These are phyloP conservation scores for Leishmania guyanensis DNA, from an alignment of 208 protist genomes.

Conservation along the genomic window DNA sequence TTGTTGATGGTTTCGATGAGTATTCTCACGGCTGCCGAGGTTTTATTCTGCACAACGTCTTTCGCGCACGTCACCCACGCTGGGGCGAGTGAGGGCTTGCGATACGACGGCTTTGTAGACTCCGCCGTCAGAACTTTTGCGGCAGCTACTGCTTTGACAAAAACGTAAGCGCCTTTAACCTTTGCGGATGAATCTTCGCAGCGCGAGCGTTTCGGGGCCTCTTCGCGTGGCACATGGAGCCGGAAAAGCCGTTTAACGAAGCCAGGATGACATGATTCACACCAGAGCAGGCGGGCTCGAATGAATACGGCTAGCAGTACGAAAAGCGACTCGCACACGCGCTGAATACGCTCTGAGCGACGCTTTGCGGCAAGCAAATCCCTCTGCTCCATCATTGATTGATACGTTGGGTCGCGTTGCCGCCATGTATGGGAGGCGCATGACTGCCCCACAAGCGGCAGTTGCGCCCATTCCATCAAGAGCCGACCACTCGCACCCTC, in stretches of 20 bases:
- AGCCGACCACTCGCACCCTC: background rate
- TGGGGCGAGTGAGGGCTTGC: slow-evolving; percentile 51
- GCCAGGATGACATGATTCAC: slow-evolving; percentile 55
- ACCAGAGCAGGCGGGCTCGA: slow-evolving; percentile 61
- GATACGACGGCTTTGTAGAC: slow-evolving; percentile 15
- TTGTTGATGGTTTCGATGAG: slow-evolving; percentile 44
- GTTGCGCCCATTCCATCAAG: slow-evolving; percentile 50
- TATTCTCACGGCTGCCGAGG: slow-evolving; percentile 43
- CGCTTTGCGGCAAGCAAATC: slow-evolving; percentile 75
- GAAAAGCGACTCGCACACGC: slow-evolving; percentile 46
- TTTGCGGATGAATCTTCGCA: background rate
- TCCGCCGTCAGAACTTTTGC: slow-evolving; percentile 25
- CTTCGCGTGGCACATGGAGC: slow-evolving; percentile 9
- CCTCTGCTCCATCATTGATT: slow-evolving; percentile 72
- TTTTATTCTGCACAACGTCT: slow-evolving; percentile 53
- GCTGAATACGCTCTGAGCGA: slow-evolving; percentile 77
- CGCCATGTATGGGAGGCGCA: slow-evolving; percentile 45
- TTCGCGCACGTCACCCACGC: slow-evolving; percentile 58
- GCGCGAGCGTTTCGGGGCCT: background rate
- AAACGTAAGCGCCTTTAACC: slow-evolving; percentile 7
- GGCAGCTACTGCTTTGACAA: slow-evolving; percentile 26
- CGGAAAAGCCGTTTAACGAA: slow-evolving; percentile 55
- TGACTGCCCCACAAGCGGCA: slow-evolving; percentile 59
- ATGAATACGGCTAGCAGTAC: slow-evolving; percentile 48
- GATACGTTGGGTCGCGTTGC: slow-evolving; percentile 58